Evolutionary conservation across 345 rosid genomes (phyloP).

Genomic region (Citrus australasica): DNA sequence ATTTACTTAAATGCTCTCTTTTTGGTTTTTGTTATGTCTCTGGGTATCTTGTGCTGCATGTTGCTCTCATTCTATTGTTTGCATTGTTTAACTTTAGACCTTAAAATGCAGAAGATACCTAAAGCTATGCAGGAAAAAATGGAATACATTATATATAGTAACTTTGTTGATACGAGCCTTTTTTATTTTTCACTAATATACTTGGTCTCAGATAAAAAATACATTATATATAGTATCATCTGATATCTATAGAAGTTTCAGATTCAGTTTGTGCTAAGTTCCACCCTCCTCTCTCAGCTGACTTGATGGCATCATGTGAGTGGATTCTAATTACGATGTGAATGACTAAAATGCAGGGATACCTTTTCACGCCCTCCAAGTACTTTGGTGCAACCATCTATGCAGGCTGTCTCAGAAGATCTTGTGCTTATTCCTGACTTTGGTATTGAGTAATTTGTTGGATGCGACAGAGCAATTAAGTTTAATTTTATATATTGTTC

Average conservation of each 20-base stretch:
- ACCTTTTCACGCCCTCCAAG: conserved; percentile 80
- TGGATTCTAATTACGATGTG: not conserved
- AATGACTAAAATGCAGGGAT: conserved; percentile 67
- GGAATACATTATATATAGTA: too few relatives aligned
- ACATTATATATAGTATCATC: not conserved
- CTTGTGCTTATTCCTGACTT: conserved; percentile 59
- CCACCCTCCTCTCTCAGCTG: not conserved
- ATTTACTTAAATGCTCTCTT: not conserved
- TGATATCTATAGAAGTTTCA: not conserved
- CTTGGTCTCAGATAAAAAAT: too few relatives aligned
- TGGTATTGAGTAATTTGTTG: conserved; percentile 41
- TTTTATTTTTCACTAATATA: too few relatives aligned
- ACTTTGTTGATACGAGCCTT: too few relatives aligned
- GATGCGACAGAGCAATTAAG: not conserved
- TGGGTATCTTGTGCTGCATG: not conserved
- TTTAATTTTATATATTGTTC: not conserved
- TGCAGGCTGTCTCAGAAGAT: conserved; percentile 49
- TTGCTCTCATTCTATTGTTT: not conserved
- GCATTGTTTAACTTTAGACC: not conserved
- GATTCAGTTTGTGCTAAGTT: not conserved
- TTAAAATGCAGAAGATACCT: not conserved
- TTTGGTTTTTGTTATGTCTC: not conserved
- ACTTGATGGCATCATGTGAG: not conserved
- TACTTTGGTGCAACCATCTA: conserved; percentile 90
- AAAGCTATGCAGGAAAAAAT: not conserved